phyloP scores from a whole-genome alignment of 352 stramenopile species.

The Phytopythium sindhum region DNA sequence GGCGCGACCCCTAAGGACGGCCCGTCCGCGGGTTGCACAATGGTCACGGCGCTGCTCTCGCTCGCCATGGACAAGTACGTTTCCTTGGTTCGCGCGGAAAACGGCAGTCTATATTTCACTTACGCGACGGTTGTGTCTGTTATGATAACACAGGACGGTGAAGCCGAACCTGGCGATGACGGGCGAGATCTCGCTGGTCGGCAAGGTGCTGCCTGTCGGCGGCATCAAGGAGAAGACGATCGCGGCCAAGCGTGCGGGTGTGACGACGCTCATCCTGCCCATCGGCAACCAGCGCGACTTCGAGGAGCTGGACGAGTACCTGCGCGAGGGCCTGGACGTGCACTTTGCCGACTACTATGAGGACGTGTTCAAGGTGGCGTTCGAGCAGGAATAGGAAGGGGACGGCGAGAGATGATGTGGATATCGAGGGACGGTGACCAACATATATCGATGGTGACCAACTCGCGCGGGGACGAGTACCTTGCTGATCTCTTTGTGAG shows the following conservation, averaged over 20 bases:
- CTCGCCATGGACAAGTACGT: conserved; percentile 92
- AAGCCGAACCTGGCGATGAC: conserved; percentile 98
- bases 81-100: neutral
- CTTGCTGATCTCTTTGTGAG: neutral
- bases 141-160: conserved; percentile 61
- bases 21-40: conserved; percentile 96
- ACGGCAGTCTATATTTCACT: neutral
- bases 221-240: conserved; percentile 99
- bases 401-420: neutral
- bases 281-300: conserved; percentile 95
- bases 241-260: conserved; percentile 93
- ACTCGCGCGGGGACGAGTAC: neutral
- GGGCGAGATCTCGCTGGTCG: conserved; percentile 94
- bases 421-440: neutral
- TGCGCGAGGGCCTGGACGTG: conserved; percentile 95
- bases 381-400: conserved; percentile 44
- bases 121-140: neutral
- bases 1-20: conserved; percentile 98
- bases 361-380: conserved; percentile 94
- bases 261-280: conserved; percentile 94
- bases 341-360: conserved; percentile 97
- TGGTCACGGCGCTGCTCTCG: conserved; percentile 96
- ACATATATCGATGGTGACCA: neutral
- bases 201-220: conserved; percentile 98
- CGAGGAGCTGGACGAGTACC: conserved; percentile 96